Conservation (phyloP, 106 monocot genomes). For the Vanilla planifolia region DNA sequence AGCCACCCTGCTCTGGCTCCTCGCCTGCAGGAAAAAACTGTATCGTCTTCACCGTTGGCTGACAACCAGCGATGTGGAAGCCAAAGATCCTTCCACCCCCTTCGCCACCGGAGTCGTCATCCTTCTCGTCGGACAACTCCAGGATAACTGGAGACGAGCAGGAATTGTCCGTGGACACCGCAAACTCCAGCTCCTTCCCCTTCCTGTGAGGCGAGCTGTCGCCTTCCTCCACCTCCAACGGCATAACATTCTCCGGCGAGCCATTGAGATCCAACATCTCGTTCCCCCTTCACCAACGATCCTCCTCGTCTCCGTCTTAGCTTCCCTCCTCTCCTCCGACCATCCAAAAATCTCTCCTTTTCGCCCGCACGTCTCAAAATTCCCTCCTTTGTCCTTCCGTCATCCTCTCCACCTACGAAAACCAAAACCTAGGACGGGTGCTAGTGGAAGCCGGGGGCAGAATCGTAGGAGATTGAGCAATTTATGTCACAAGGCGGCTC, state of each 20-base stretch:
- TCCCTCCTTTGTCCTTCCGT: too few relatives aligned
- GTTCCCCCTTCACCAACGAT: not conserved
- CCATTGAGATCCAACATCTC: conserved; percentile 18
- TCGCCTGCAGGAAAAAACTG: conserved; percentile 49
- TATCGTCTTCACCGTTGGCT: conserved; percentile 20
- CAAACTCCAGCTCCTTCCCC: conserved; percentile 2
- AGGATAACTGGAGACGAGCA: conserved; percentile 2
- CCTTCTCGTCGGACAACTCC: conserved; percentile 1
- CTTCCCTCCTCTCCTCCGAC: not conserved
- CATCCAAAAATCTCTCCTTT: conserved; percentile 15
- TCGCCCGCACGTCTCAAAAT: not conserved
- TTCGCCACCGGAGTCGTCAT: not conserved
- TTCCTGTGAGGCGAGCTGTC: not conserved
- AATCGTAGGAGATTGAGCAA: not conserved
- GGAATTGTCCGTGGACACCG: conserved; percentile 1
- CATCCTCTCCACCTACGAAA: not conserved
- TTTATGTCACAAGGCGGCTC: conserved; percentile 1
- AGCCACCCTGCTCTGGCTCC: not conserved
- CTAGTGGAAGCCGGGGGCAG: not conserved
- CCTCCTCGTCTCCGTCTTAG: too few relatives aligned
- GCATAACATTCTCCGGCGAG: conserved; percentile 15
- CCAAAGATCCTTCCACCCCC: not conserved
- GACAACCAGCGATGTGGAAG: not conserved
- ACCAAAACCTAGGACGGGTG: conserved; percentile 1
- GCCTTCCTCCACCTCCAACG: not conserved